Base-by-base conservation (phyloP, 2,329 filamentous ascomycete genomes). In the Akanthomyces lecanii region DNA sequence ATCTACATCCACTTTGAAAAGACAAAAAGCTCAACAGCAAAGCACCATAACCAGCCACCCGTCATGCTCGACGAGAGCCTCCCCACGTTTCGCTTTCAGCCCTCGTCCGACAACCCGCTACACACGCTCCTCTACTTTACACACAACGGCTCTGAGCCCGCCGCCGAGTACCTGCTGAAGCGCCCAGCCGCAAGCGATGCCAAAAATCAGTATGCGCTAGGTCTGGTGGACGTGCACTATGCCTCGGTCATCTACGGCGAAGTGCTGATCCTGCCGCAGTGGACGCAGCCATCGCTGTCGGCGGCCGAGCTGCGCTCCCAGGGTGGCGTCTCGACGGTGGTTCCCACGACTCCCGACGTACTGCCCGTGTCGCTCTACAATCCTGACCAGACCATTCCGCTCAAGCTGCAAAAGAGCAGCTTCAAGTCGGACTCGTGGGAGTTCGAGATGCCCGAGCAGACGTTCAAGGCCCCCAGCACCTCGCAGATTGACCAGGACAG, bases 321-420 rank as follows among this genome's bases (percentile, higher is more conserved):
- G 63, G 88, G 87, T 65, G 89, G 88, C 18, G 77, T 86, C 84
- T 25, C 84, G 83, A 18, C 88, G 21, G 70, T 89, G 0, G 69
- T 90, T 64, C 89, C 93, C 11, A 81, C 91, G 40, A 84, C 91
- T 33, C 93, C 94, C 0, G 87, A 88, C 63, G 81, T 85, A 60
- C 97, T 98, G 74, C 82, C 83, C n/a, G 83, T 98, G 45, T 89
- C 94, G 69, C 86, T 99, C 3, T 98, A 97, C 81, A 95, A 97
- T 73, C 95, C 95, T 0, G 94, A 98, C 73, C 92, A 95, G 75
- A 84, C 89, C 69, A 80, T 98, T 23, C 70, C 81, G 0, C 84
- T 98, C 42, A 87, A 84, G 69, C 84, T 88, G 70, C 86, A 89
- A 68, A 83, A 88, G 47, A 89, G 90, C 40, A 87, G 88, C 65